Conservation (phyloP, 2,329 filamentous ascomycete genomes). For the Paecilomyces sp. region DNA sequence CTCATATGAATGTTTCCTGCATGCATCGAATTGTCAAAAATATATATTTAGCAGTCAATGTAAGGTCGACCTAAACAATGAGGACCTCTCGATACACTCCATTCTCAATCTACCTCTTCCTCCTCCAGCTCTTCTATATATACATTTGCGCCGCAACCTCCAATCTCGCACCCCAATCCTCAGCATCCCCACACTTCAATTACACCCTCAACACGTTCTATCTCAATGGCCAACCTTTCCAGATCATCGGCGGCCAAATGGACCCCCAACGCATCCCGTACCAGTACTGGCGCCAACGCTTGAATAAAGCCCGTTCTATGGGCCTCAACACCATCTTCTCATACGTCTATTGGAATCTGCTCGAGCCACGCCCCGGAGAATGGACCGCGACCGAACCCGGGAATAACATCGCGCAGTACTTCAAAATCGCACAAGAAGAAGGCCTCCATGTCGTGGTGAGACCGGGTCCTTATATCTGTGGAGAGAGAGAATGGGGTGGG, state of each 20-base stretch:
- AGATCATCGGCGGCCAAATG: constrained; percentile 6
- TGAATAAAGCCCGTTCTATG: constrained; percentile 40
- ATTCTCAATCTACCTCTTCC: not conserved
- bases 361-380: constrained; percentile 35
- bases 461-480: constrained; percentile 45
- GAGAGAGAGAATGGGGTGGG: constrained; percentile 45
- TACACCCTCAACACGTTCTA: constrained; percentile 2
- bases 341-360: constrained; percentile 46
- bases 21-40: not conserved
- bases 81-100: not conserved
- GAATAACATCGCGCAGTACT: constrained; percentile 45
- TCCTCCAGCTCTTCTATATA: not conserved
- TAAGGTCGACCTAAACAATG: not conserved
- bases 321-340: constrained; percentile 46
- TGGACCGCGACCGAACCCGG: constrained; percentile 29
- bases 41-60: not conserved
- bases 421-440: constrained; percentile 41
- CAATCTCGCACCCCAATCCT: not conserved
- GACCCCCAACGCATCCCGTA: constrained; percentile 39
- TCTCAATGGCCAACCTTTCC: constrained; percentile 2
- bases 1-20: not conserved
- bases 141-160: not conserved
- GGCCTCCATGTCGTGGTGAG: constrained; percentile 41
- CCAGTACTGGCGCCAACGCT: constrained; percentile 41
- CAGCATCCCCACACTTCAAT: not conserved